Conservation (phyloP, 116 monocot species). For the Posidonia oceanica region DNA sequence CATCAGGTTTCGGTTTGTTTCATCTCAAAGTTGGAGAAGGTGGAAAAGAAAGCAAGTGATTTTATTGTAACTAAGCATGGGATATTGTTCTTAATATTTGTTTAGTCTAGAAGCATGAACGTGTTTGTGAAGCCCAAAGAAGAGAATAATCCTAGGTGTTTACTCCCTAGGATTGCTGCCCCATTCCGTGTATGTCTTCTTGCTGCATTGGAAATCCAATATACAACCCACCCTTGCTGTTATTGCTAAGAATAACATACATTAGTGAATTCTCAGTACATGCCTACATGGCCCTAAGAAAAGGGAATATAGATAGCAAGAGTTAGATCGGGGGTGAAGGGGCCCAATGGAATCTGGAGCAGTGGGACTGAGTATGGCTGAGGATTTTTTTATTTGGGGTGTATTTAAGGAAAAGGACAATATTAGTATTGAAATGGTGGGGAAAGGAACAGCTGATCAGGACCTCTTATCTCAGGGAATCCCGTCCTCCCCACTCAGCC, state of each 20-base stretch:
- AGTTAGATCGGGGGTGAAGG: no score
- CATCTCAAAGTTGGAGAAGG: not conserved
- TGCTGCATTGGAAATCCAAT: not conserved
- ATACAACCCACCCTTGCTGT: not conserved
- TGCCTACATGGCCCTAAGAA: no score
- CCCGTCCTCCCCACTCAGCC: not conserved
- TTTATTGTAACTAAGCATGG: not conserved
- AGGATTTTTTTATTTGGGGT: no score
- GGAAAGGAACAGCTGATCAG: not conserved
- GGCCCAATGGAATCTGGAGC: no score
- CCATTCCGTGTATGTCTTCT: not conserved
- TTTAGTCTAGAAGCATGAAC: not conserved
- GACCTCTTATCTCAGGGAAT: not conserved
- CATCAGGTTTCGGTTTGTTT: not conserved
- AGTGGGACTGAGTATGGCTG: no score
- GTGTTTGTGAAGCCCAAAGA: slow-evolving; percentile 5
- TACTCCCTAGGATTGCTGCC: slow-evolving; percentile 2
- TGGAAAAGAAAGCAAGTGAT: not conserved
- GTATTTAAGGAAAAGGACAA: no score
- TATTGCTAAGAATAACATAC: no score
- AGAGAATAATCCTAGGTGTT: no score
- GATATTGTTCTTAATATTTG: not conserved
- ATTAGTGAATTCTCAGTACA: no score
- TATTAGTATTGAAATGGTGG: no score
- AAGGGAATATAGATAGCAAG: no score